Percentiles rank a stretch among this genome's conserved stretches.
These are phyloP conservation scores for Tilletia caries DNA, from an alignment of 1,284 basidiomycete genomes.

Conservation along the genomic window DNA sequence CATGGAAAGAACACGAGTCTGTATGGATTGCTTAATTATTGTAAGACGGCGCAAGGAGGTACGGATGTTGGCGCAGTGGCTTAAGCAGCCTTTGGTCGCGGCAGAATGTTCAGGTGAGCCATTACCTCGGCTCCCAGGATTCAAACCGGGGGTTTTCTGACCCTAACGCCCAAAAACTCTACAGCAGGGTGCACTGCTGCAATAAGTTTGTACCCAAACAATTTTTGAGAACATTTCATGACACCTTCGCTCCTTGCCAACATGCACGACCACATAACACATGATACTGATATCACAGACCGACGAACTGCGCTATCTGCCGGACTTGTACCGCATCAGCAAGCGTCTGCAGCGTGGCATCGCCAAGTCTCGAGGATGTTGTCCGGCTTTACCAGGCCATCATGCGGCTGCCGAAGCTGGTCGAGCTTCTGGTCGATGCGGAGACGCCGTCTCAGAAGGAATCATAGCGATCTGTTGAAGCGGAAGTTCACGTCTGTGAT, in stretches of 20 bases:
- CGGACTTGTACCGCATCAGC: conserved; percentile 86
- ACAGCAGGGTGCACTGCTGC: too few species aligned
- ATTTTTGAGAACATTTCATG: too few species aligned
- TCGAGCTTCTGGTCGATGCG: conserved; percentile 61
- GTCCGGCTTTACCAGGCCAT: conserved; percentile 82
- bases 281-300: too few species aligned
- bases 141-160: neutral
- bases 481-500: conserved; percentile 39
- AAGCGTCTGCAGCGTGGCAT: conserved; percentile 84
- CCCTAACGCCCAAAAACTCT: neutral
- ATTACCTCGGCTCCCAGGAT: neutral
- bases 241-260: too few species aligned
- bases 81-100: conserved; percentile 93
- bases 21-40: conserved; percentile 85
- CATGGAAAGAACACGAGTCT: conserved; percentile 61
- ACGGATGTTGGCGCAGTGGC: conserved; percentile 84
- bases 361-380: conserved; percentile 87
- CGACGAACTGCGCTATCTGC: conserved; percentile 83
- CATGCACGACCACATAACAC: too few species aligned
- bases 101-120: conserved; percentile 62
- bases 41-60: conserved; percentile 95
- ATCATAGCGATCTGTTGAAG: conserved; percentile 27
- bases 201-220: too few species aligned
- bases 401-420: conserved; percentile 70
- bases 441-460: conserved; percentile 30